Evolutionary conservation across 352 stramenopile species (phyloP), one percentile per base, ranked within the genome.

Genomic region (Phytophthora pini): DNA sequence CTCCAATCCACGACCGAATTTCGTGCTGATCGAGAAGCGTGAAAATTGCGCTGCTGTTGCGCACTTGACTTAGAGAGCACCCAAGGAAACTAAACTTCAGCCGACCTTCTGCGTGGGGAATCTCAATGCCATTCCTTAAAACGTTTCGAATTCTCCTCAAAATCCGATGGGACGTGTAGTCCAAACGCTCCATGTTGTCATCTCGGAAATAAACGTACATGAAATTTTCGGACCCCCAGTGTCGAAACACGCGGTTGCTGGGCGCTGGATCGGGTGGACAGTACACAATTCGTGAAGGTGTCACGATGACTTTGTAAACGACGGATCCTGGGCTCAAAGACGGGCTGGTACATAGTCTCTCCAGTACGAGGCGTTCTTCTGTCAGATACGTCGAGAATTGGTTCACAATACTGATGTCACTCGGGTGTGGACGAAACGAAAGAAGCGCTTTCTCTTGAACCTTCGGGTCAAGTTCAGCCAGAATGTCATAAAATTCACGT

Each of bases 181-280:
- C 82, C 32, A 92, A 64, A 10, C 81, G 76, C 48, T 92, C 82
- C 56, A 82, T 84, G 38, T 89, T 90, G 59, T 94, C 86, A 58
- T 94, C 86, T 8, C 86, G 84, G 34, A 94, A 94, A 56, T 94
- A 90, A 31, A 92, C 82, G 40, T 91, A 90, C 69, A 94, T 81
- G 44, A 94, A 94, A n/a, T 94, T 83, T 11, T 84, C 61, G 0
- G 86, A 69, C 2, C 77, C 80, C 63, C 86, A 92, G 27, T 87
- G 69, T 0, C 86, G 83, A 47, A 90, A 92, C 4, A 94, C 80
- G 0, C 84, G 86, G 67, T 94, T 94, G 6, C 53, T 61, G 26
- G 84, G 77, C 1, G 84, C 79, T 41, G 72, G 39, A 32, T 82
- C 68, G 0, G 86, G 82, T 24, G 71, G 68, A 34, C 79, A 79